Base-by-base conservation (phyloP, 2,329 filamentous ascomycete genomes). In the Phialophora macrospora region DNA sequence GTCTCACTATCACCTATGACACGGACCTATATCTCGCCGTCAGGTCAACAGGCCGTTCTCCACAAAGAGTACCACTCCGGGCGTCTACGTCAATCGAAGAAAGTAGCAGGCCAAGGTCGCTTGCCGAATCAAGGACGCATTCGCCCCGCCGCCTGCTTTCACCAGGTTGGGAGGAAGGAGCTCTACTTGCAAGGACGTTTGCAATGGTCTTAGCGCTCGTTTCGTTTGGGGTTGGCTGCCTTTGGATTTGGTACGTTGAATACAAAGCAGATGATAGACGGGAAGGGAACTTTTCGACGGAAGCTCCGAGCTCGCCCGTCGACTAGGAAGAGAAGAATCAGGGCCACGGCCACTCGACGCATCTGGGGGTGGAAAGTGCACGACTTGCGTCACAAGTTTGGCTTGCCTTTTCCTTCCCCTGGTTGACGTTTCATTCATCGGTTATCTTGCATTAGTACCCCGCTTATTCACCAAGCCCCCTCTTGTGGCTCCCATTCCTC, bases 391-490 rank as follows among this genome's bases (percentile, higher is more conserved):
- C 38, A 44, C 38, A 44, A 44, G 38, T 44, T n/a, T 44, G 17
- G 38, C 38, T 8, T 44, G 38, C 17, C 38, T 41, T 7, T 41
- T 17, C 14, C 38, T 17, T 41, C 38, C 4, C 4, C 14, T 17
- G 14, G 38, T 44, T 44, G 38, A 44, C 38, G 38, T n/a, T 44
- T 6, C 38, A 44, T n/a, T 44, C 17, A 44, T 44, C 38, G 38
- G 38, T 44, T 44, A 44, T 44, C 38, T 44, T 44, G 38, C 38
- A 44, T n/a, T n/a, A 44, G 38, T 44, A 44, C 38, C 38, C 38
- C 38, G 38, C 38, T n/a, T 44, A 44, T 44, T 17, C n/a, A 20
- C 38, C 38, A 44, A n/a, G 38, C n/a, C 38, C 38, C 38, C 38
- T 44, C 14, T 44, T 44, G 38, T 44, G n/a, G 14, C 38, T 44